Conservation (phyloP, 148 eudicot genomes). For the Tetragonia tetragonoides region DNA sequence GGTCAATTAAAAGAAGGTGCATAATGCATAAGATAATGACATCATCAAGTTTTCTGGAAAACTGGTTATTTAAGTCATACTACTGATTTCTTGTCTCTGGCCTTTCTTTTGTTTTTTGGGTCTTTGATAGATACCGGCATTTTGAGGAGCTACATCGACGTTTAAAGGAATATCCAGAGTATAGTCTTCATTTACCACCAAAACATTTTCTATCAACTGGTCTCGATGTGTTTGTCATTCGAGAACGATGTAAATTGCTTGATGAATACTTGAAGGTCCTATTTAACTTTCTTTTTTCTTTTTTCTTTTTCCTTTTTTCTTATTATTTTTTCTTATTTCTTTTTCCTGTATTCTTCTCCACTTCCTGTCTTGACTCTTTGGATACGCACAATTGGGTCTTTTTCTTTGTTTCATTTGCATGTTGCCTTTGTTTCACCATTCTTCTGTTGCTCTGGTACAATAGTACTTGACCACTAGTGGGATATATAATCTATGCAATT, state of each 20-base stretch:
- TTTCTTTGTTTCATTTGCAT: not conserved
- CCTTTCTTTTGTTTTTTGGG: not conserved
- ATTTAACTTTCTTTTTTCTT: not conserved
- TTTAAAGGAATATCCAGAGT: slow-evolving; percentile 84
- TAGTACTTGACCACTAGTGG: not conserved
- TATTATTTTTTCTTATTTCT: not conserved
- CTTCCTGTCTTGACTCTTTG: not conserved
- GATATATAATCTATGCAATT: not conserved
- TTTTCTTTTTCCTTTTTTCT: not conserved
- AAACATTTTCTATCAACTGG: slow-evolving; percentile 94
- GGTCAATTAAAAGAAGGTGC: slow-evolving; percentile 99
- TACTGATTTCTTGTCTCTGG: slow-evolving; percentile 9
- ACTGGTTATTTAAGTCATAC: not conserved
- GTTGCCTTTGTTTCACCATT: not conserved
- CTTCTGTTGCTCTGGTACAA: slow-evolving; percentile 1
- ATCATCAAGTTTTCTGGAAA: not conserved
- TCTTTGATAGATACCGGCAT: slow-evolving; percentile 73
- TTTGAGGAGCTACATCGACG: slow-evolving; percentile 97
- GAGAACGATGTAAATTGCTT: slow-evolving; percentile 84
- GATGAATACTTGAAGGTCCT: slow-evolving; percentile 87
- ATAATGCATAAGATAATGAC: slow-evolving; percentile 16
- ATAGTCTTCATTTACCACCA: slow-evolving; percentile 91
- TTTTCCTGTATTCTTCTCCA: not conserved
- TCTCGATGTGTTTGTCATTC: slow-evolving; percentile 83
- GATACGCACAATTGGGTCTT: not conserved